phyloP scores from a whole-genome alignment of 2,329 filamentous ascomycete species.

The Sporothrix brunneoviolacea region DNA sequence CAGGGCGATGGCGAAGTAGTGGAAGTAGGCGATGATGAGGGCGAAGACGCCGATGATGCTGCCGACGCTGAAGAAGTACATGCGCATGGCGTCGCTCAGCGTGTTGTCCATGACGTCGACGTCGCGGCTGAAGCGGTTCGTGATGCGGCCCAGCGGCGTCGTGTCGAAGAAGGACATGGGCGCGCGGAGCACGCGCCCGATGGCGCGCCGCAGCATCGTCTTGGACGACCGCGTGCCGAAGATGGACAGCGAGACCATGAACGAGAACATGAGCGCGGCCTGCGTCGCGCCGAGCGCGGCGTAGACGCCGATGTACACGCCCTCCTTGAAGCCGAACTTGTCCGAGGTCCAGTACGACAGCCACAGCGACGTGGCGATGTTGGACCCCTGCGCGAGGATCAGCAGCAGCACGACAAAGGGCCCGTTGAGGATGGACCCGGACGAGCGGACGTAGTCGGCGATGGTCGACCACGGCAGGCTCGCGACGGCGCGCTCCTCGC shows the following conservation, averaged over 20 bases:
- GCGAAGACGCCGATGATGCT: constrained; percentile 80
- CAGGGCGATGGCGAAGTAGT: constrained; percentile 67
- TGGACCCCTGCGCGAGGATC: constrained; percentile 69
- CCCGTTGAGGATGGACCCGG: constrained; percentile 63
- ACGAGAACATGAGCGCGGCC: constrained; percentile 69
- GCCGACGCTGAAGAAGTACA: constrained; percentile 81
- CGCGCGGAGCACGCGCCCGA: constrained; percentile 65
- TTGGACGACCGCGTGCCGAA: constrained; percentile 77
- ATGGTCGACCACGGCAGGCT: constrained; percentile 79
- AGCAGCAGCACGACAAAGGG: constrained; percentile 58
- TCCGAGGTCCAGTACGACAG: constrained; percentile 88
- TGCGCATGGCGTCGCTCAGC: constrained; percentile 79
- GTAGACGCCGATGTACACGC: constrained; percentile 65
- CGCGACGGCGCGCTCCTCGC: constrained; percentile 61
- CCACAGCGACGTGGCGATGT: constrained; percentile 86
- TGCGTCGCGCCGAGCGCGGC: constrained; percentile 66
- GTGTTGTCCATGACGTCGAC: constrained; percentile 96
- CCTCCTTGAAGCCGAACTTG: constrained; percentile 61
- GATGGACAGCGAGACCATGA: constrained; percentile 70
- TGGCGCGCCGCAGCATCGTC: constrained; percentile 71
- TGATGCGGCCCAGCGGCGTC: constrained; percentile 88
- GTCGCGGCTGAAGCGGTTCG: constrained; percentile 92
- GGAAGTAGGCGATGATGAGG: constrained; percentile 90
- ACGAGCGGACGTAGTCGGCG: constrained; percentile 67
- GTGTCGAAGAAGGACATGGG: constrained; percentile 96